Base-by-base conservation (phyloP, 352 stramenopile genomes). In the Phytophthora vignae region DNA sequence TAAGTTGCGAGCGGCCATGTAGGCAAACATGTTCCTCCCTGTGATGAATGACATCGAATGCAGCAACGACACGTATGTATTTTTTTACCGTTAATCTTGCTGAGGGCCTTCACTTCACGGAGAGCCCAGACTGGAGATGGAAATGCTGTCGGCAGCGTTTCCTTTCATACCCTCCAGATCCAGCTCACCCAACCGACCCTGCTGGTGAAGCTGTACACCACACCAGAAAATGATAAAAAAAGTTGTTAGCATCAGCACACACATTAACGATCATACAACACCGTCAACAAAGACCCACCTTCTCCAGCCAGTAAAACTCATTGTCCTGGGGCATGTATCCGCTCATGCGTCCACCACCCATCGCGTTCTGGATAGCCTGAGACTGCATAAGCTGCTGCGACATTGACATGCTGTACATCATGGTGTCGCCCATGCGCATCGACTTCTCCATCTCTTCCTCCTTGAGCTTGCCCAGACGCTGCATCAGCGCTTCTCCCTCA, bases 231-330 rank as follows among this genome's bases (percentile, higher is more conserved):
- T 2, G 11, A 6, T 4, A 42, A 3, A 7, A 17, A 49, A 11
- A 22, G 1, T 22, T 11, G 42, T 49, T 21, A 49, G 42, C n/a
- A 21, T 49, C 17, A 17, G 3, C 6, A 49, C 21, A 22, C 15
- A 15, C 77, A 38, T 69, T n/a, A 50, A 72, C 1, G 48, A 33
- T 12, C 8, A 50, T 64, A 2, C 21, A 55, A 11, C 15, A 29
- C 4, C 10, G 8, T 22, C n/a, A 46, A 54, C 2, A 22, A 15
- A 46, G 9, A 40, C 68, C 9, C 62, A 96, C 89, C 85, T 95
- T 96, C 61, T 96, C 87, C 33, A 96, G 74, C 90, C 90, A 96
- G 64, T 96, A 96, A 46, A 95, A 96, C 69, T 96, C 85, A 53
- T 90, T 96, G 56, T 93, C 85, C 67, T 94, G 87, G 9, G 81